phyloP scores from a whole-genome alignment of 1,284 basidiomycete species.

The Lentinus polychrous region DNA sequence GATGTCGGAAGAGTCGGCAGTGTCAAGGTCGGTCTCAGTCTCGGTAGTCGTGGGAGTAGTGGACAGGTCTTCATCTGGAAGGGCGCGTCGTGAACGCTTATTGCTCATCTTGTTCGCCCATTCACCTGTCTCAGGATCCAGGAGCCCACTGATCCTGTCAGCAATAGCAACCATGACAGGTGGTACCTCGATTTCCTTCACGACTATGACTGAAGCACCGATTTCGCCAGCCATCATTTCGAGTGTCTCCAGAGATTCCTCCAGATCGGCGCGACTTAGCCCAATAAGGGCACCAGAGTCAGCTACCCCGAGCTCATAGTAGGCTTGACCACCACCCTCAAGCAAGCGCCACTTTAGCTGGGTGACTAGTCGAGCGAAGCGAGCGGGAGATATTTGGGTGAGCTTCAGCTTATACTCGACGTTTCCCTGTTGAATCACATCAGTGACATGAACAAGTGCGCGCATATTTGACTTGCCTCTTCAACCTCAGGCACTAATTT shows the following conservation, averaged over 20 bases:
- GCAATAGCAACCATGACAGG: slow-evolving; percentile 34
- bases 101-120: slow-evolving; percentile 26
- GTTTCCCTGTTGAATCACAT: slow-evolving; percentile 44
- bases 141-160: slow-evolving; percentile 26
- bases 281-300: slow-evolving; percentile 86
- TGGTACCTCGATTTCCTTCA: slow-evolving; percentile 79
- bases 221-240: slow-evolving; percentile 91
- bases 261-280: slow-evolving; percentile 68
- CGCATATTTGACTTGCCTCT: slow-evolving; percentile 30
- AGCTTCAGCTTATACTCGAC: slow-evolving; percentile 86
- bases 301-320: slow-evolving; percentile 87
- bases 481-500: slow-evolving; percentile 71
- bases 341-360: slow-evolving; percentile 93
- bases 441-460: neutral
- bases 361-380: slow-evolving; percentile 78
- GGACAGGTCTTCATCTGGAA: slow-evolving; percentile 15
- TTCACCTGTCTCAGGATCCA: slow-evolving; percentile 24
- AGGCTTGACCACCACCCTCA: slow-evolving; percentile 86
- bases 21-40: slow-evolving; percentile 23
- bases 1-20: slow-evolving; percentile 25
- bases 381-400: slow-evolving; percentile 58
- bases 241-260: slow-evolving; percentile 74
- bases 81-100: slow-evolving; percentile 9
- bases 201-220: slow-evolving; percentile 81
- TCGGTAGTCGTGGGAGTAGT: slow-evolving; percentile 29